Conservation (phyloP, 1,284 basidiomycete genomes). For the Ganoderma leucocontextum region DNA sequence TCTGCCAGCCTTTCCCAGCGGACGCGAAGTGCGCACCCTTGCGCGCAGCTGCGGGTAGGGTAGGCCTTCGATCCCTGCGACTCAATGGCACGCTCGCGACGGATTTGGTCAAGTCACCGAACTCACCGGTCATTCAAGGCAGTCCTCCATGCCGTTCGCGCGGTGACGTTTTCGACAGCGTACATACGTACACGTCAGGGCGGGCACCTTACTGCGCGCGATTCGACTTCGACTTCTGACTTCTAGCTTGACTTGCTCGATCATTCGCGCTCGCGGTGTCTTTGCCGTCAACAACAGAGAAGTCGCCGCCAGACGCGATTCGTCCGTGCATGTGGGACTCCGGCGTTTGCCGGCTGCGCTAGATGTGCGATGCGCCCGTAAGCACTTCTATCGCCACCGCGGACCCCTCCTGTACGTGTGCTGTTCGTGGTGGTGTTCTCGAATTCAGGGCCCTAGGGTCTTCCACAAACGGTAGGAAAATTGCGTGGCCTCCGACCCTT, state of each 20-base stretch:
- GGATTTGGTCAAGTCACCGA: slow-evolving; percentile 16
- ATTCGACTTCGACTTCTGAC: not conserved
- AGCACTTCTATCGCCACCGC: slow-evolving; percentile 5
- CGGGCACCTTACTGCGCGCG: not conserved
- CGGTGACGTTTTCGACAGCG: not conserved
- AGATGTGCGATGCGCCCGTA: slow-evolving; percentile 1
- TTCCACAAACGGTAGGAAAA: not conserved
- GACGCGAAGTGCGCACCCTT: not conserved
- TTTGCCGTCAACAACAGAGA: not conserved
- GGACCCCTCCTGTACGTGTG: not conserved
- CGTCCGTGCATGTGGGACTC: not conserved
- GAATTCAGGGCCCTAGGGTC: not conserved
- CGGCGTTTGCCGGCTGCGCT: not conserved
- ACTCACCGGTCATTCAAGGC: slow-evolving; percentile 15
- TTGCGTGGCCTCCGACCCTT: not conserved
- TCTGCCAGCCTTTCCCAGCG: not conserved
- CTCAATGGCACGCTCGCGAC: not conserved
- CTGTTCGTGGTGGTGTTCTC: not conserved
- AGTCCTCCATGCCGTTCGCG: not conserved
- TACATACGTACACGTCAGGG: not conserved
- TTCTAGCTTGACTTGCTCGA: slow-evolving; percentile 4
- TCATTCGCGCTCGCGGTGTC: slow-evolving; percentile 5
- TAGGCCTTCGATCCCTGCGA: slow-evolving; percentile 1
- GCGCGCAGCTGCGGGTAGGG: not conserved
- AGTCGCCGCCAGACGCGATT: not conserved